Base-by-base conservation (phyloP, 163 green algal genomes). In the Scenedesmus sp. region DNA sequence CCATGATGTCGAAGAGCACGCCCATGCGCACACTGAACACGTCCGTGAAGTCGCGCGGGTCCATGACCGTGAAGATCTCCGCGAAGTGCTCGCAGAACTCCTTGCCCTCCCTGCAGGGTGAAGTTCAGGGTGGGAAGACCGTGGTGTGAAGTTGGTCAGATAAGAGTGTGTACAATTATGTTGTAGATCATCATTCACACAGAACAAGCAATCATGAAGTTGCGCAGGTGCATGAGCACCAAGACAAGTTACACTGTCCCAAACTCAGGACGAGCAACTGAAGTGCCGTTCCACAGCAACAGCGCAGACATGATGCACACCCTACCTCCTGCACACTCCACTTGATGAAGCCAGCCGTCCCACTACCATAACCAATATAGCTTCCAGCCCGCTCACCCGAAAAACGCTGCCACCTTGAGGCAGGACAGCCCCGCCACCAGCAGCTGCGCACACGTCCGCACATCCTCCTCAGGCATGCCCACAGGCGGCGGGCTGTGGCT, bases 11-110 rank as follows among this genome's bases (percentile, higher is more conserved):
- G 76, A 91, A 84, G 20, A 93, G 90, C 46, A 55, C 79, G 12
- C 77, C 62, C 90, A 93, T 91, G 74, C 85, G 74, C 62, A 76
- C 62, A 54, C 77, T 90, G 86, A 99, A 96, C 2, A 99, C 95
- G 92, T 99, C 98, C 26, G 97, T 94, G 92, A 98, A 97, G 92
- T 99, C 98, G 1, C 96, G 93, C 0, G 94, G 90, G 79, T 98
- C 94, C 91, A 99, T 93, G 2, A 97, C 94, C 2, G 92, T 96
- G 92, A 99, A 98, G 46, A 98, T 95, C 67, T 97, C 96, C 20
- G 96, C 96, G 91, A 98, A 98, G 83, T 96, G 94, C 86, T 98
- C 95, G 56, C 96, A 97, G 73, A 96, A 94, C 77, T 99, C 96
- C 73, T 96, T 91, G 64, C 91, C 90, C 20, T 94, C 93, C 56